These are phyloP conservation scores for Russula dissimulans DNA, from an alignment of 768 basidiomycete genomes.

Conservation along the genomic window DNA sequence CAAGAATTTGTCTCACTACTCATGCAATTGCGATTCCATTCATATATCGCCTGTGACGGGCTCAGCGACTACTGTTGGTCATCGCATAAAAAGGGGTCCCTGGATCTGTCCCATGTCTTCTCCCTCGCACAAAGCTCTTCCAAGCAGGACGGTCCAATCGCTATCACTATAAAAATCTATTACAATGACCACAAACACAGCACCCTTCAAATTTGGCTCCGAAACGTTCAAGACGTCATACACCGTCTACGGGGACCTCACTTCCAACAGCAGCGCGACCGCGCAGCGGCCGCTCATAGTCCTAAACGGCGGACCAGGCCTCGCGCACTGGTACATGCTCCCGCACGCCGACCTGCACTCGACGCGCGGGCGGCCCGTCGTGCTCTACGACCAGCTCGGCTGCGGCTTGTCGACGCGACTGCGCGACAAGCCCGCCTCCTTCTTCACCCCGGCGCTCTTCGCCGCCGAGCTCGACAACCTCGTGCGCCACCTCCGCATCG, in stretches of 20 bases:
- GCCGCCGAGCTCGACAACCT: constrained; percentile 39
- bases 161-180: too few species aligned
- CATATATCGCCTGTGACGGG: too few species aligned
- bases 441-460: constrained; percentile 46
- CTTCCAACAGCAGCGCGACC: not conserved
- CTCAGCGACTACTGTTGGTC: too few species aligned
- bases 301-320: constrained; percentile 8
- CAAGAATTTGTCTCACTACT: too few species aligned
- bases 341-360: not conserved
- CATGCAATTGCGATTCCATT: not conserved
- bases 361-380: not conserved
- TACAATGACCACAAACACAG: not conserved
- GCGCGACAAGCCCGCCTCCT: constrained; percentile 35
- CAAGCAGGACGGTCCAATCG: not conserved
- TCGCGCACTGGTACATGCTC: constrained; percentile 6
- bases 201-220: constrained; percentile 16
- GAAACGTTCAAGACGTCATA: constrained; percentile 11
- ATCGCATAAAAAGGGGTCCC: not conserved
- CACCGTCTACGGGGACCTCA: constrained; percentile 4
- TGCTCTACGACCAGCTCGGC: constrained; percentile 39
- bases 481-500: constrained; percentile 35
- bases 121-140: too few species aligned
- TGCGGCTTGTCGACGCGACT: constrained; percentile 47
- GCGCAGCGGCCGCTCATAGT: not conserved
- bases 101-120: too few species aligned